These are phyloP conservation scores for Fusarium torreyae DNA, from an alignment of 2,329 filamentous ascomycete genomes.

Conservation along the genomic window DNA sequence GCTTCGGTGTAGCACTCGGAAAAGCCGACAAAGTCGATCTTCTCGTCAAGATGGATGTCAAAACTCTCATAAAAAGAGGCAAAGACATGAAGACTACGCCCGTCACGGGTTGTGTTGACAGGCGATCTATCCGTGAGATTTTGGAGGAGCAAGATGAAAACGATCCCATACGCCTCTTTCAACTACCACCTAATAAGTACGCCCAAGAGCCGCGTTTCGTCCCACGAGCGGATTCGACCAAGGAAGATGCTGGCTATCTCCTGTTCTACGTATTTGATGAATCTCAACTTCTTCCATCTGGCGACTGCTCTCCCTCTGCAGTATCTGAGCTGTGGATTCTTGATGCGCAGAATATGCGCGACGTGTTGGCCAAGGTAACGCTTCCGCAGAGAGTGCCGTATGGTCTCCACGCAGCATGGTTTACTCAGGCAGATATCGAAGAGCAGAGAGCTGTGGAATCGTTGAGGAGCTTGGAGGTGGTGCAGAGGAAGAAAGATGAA, in stretches of 20 bases:
- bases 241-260: constrained; percentile 77
- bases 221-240: constrained; percentile 56
- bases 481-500: constrained; percentile 6
- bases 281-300: constrained; percentile 69
- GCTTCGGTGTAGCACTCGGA: constrained; percentile 73
- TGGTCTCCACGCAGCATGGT: constrained; percentile 76
- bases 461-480: constrained; percentile 7
- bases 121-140: constrained; percentile 67
- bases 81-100: constrained; percentile 60
- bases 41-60: constrained; percentile 73
- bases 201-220: constrained; percentile 79
- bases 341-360: constrained; percentile 73
- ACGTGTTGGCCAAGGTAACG: constrained; percentile 70
- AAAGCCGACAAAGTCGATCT: constrained; percentile 77
- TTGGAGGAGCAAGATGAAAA: constrained; percentile 59
- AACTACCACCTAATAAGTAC: constrained; percentile 72
- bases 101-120: constrained; percentile 75
- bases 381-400: constrained; percentile 79
- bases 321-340: constrained; percentile 78
- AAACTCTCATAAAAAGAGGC: constrained; percentile 67
- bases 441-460: constrained; percentile 58
- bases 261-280: constrained; percentile 81
- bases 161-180: constrained; percentile 74
- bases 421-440: constrained; percentile 66
- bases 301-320: constrained; percentile 61